These are phyloP conservation scores for Otatea glauca DNA, from an alignment of 176 grass and related monocot species.

Conservation along the genomic window DNA sequence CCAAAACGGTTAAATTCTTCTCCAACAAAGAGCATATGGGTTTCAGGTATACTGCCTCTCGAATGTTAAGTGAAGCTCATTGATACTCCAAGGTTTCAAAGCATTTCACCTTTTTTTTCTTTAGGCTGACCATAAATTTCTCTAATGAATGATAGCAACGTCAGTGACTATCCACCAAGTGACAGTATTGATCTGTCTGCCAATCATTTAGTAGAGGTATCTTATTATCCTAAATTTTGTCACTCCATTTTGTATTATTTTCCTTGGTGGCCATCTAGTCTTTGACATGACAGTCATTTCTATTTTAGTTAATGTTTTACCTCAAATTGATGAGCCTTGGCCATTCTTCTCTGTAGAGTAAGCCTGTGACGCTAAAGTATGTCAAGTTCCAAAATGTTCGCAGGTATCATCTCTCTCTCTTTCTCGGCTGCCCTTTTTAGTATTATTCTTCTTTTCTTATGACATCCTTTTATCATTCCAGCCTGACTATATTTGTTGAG, in stretches of 20 bases:
- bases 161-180: slow-evolving; percentile 92
- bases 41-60: slow-evolving; percentile 70
- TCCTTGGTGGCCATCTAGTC: background rate
- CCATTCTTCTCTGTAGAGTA: slow-evolving; percentile 60
- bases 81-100: slow-evolving; percentile 13
- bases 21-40: slow-evolving; percentile 98
- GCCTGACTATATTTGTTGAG: slow-evolving; percentile 96
- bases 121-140: slow-evolving; percentile 36
- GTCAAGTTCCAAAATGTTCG: slow-evolving; percentile 99
- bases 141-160: slow-evolving; percentile 66
- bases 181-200: slow-evolving; percentile 75
- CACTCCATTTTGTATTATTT: background rate
- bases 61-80: slow-evolving; percentile 5
- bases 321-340: slow-evolving; percentile 28
- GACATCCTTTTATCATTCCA: slow-evolving; percentile 44
- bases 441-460: slow-evolving; percentile 29
- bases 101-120: background rate
- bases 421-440: background rate
- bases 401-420: slow-evolving; percentile 58
- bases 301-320: slow-evolving; percentile 12
- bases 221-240: slow-evolving; percentile 5
- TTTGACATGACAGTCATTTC: slow-evolving; percentile 4
- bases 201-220: slow-evolving; percentile 75
- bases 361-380: slow-evolving; percentile 74
- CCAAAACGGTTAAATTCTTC: slow-evolving; percentile 84